Conservation (phyloP, 164 flowering plant genomes). For the Aristolochia californica region DNA sequence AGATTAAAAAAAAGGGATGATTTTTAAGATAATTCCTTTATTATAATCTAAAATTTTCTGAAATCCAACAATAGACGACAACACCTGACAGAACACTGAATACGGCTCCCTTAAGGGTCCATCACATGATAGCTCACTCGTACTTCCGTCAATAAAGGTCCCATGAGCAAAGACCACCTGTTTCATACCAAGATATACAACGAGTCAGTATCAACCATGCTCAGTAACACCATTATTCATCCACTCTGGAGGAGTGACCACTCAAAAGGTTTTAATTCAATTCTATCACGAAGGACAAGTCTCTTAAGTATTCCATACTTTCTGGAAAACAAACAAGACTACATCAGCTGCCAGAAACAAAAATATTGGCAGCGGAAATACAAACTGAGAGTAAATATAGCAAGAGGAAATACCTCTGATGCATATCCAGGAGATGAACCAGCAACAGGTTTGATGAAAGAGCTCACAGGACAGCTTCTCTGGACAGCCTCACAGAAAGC, state of each 20-base stretch:
- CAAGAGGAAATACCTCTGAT: slow-evolving; percentile 48
- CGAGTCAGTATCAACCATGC: too few relatives aligned
- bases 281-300: neutral
- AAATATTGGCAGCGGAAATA: too few relatives aligned
- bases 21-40: too few relatives aligned
- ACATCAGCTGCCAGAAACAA: too few relatives aligned
- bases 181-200: neutral
- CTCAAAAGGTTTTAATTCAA: neutral
- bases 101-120: slow-evolving; percentile 85
- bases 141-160: slow-evolving; percentile 87
- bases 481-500: slow-evolving; percentile 90
- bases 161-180: slow-evolving; percentile 86
- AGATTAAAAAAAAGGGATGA: too few relatives aligned
- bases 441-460: slow-evolving; percentile 67
- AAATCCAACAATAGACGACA: neutral
- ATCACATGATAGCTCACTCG: slow-evolving; percentile 86
- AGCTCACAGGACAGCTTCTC: slow-evolving; percentile 74
- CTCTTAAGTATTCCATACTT: too few relatives aligned
- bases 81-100: slow-evolving; percentile 56
- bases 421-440: slow-evolving; percentile 80
- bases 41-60: too few relatives aligned
- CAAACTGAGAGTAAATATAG: too few relatives aligned
- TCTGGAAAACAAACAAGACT: too few relatives aligned
- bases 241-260: too few relatives aligned
- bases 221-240: too few relatives aligned